Conservation (phyloP, 1,139 yeast species). For the Yamadazyma membranifaciens region DNA sequence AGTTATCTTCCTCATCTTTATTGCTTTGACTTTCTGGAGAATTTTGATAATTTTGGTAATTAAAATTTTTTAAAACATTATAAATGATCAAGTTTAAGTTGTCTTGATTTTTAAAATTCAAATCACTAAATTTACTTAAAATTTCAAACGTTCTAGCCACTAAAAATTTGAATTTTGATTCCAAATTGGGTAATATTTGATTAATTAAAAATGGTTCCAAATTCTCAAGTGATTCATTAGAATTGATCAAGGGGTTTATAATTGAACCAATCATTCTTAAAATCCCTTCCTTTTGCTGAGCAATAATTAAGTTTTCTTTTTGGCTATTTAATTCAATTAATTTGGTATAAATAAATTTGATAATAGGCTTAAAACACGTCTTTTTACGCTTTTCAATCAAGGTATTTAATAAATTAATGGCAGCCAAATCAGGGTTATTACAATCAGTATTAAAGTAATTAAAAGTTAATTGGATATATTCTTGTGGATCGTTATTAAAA, state of each 20-base stretch:
- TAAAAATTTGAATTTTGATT: conserved; percentile 66
- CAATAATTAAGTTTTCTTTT: conserved; percentile 52
- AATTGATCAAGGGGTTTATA: conserved; percentile 54
- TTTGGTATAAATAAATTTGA: conserved; percentile 63
- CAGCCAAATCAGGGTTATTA: conserved; percentile 64
- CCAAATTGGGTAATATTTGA: conserved; percentile 71
- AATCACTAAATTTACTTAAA: conserved; percentile 64
- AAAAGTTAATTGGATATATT: conserved; percentile 77
- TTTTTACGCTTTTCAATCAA: conserved; percentile 66
- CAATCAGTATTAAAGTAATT: conserved; percentile 56
- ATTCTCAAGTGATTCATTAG: conserved; percentile 49
- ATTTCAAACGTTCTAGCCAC: conserved; percentile 85
- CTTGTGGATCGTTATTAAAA: conserved; percentile 88
- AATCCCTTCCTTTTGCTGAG: conserved; percentile 77
- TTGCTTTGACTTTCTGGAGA: conserved; percentile 6
- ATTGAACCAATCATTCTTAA: conserved; percentile 76
- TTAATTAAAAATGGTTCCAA: conserved; percentile 68
- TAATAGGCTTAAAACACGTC: conserved; percentile 55
- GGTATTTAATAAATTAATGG: conserved; percentile 60
- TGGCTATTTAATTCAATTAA: conserved; percentile 39
- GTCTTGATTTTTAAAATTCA: conserved; percentile 51
- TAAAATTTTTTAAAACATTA: conserved; percentile 64
- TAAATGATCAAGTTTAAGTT: conserved; percentile 53
- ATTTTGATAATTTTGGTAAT: neutral
- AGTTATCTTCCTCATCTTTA: conserved; percentile 36